phyloP scores from a whole-genome alignment of 2,329 filamentous ascomycete genomes.

The Colletotrichum tropicale region DNA sequence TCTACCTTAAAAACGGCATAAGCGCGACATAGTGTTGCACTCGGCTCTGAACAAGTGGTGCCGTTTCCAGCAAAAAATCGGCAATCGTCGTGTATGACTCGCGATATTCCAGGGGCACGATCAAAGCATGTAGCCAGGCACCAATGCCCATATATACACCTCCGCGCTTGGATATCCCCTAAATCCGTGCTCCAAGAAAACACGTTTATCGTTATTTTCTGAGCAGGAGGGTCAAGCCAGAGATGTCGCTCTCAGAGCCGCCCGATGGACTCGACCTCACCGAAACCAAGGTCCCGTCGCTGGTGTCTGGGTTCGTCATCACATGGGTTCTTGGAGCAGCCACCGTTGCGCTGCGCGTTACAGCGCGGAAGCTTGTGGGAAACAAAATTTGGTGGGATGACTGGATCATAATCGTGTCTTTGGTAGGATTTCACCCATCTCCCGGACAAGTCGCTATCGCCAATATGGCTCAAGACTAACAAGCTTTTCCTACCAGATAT shows the following conservation, averaged over 20 bases:
- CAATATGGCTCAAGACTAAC: not conserved
- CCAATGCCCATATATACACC: not conserved
- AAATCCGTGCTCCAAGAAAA: not conserved
- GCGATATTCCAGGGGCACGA: not conserved
- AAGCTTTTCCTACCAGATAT: not conserved
- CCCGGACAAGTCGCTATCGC: not conserved
- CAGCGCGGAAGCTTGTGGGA: slow-evolving; percentile 21
- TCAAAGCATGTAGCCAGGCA: not conserved
- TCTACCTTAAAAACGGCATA: not conserved
- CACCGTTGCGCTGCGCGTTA: slow-evolving; percentile 22
- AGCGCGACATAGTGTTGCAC: not conserved
- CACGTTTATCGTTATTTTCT: not conserved
- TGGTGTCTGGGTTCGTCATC: slow-evolving; percentile 20
- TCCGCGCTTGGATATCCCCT: not conserved
- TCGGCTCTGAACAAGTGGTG: not conserved
- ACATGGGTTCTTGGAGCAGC: slow-evolving; percentile 22
- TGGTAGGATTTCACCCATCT: slow-evolving; percentile 17
- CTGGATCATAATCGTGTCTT: slow-evolving; percentile 25
- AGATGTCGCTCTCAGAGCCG: not conserved
- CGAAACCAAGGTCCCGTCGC: slow-evolving; percentile 19
- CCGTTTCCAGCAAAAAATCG: not conserved
- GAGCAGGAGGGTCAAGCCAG: not conserved
- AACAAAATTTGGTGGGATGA: slow-evolving; percentile 27
- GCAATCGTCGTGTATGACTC: not conserved
- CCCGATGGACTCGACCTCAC: slow-evolving; percentile 19